A percentile compares a stretch with the other conserved stretches of the same genome.
phyloP scores from a whole-genome alignment of 2,329 filamentous ascomycete species.

The Talaromyces sp. region DNA sequence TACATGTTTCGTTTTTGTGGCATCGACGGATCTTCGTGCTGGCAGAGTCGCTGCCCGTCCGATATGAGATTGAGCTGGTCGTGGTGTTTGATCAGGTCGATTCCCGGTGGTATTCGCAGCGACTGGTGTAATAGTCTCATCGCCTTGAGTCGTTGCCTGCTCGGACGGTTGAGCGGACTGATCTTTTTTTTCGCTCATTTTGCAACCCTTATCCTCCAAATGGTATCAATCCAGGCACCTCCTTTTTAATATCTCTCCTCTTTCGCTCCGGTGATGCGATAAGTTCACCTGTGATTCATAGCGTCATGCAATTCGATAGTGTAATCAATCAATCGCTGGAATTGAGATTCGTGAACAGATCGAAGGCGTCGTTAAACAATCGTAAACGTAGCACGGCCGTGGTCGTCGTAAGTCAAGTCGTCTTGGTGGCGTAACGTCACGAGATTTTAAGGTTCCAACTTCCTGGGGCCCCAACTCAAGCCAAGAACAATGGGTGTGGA shows the following conservation, averaged over 20 bases:
- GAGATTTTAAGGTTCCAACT: constrained; percentile 4
- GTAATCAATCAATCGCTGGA: not conserved
- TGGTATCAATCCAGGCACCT: not conserved
- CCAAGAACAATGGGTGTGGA: not conserved
- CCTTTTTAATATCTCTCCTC: not conserved
- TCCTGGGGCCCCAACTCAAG: not conserved
- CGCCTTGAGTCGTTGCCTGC: not conserved
- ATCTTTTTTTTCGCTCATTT: not conserved
- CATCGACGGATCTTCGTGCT: not conserved
- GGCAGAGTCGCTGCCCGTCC: constrained; percentile 9
- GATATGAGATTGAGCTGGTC: not conserved
- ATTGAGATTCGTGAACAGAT: not conserved
- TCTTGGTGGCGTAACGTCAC: not conserved
- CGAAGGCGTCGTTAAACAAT: not conserved
- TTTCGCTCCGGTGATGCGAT: not conserved
- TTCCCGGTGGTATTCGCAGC: not conserved
- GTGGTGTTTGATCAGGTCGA: not conserved
- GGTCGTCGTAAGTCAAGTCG: not conserved
- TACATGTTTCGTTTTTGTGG: not conserved
- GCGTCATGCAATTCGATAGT: not conserved
- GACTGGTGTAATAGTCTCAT: not conserved
- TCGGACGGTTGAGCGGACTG: not conserved
- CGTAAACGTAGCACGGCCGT: not conserved
- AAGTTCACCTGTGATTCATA: constrained; percentile 2
- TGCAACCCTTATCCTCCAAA: not conserved